A percentile compares a stretch with the other conserved stretches of the same genome.
Evolutionary conservation across 2,329 filamentous ascomycete genomes (phyloP).

Genomic region (Juglanconis sp.): DNA sequence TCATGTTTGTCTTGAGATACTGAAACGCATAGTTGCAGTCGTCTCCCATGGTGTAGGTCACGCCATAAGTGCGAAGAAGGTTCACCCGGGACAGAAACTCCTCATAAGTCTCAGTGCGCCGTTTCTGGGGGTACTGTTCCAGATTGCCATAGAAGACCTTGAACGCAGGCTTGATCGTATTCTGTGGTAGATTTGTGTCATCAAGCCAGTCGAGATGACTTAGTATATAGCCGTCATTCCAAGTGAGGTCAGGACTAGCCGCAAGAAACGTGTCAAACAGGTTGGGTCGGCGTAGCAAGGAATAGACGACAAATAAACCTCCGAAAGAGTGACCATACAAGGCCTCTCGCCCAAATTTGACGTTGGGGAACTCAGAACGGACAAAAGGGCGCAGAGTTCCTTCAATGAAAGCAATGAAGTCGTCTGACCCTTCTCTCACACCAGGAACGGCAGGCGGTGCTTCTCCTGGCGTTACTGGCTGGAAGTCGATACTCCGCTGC

Average conservation of each 20-base stretch:
- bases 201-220: slow-evolving; percentile 17
- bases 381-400: slow-evolving; percentile 23
- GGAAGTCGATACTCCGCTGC: slow-evolving; percentile 24
- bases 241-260: slow-evolving; percentile 22
- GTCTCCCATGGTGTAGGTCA: slow-evolving; percentile 19
- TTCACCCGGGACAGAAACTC: slow-evolving; percentile 18
- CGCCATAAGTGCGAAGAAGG: slow-evolving; percentile 9
- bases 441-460: slow-evolving; percentile 12
- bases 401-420: slow-evolving; percentile 24
- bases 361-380: slow-evolving; percentile 19
- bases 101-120: slow-evolving; percentile 22
- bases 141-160: slow-evolving; percentile 22
- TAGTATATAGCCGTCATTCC: slow-evolving; percentile 21
- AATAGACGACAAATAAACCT: slow-evolving; percentile 23
- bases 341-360: slow-evolving; percentile 22
- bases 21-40: slow-evolving; percentile 21
- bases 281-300: slow-evolving; percentile 21
- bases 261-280: slow-evolving; percentile 26
- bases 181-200: slow-evolving; percentile 3
- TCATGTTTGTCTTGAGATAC: slow-evolving; percentile 16
- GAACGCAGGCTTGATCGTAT: slow-evolving; percentile 19
- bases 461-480: slow-evolving; percentile 20
- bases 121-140: slow-evolving; percentile 21
- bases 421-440: slow-evolving; percentile 18
- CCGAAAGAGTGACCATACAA: slow-evolving; percentile 26